Base-by-base conservation (phyloP, 208 protist genomes). In the Leishmania amazonensis region DNA sequence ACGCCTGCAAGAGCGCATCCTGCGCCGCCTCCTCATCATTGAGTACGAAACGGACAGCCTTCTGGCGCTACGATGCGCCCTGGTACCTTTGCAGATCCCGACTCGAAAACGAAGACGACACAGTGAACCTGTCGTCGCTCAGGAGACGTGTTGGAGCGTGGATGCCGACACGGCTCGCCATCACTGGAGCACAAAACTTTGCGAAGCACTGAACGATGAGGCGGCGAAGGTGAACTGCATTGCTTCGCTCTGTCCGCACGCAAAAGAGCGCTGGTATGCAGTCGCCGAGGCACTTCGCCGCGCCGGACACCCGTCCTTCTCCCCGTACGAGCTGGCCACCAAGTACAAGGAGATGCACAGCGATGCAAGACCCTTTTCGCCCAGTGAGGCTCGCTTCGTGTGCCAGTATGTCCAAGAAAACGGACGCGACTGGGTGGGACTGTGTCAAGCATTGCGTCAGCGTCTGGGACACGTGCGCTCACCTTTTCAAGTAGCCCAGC, bases 401-500 rank as follows among this genome's bases (percentile, higher is more conserved):
- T 64, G 64, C 38, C 65, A 80, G 42, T 49, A 79, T 51, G 75
- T 82, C 13, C 70, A 53, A 5, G 74, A 62, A 53, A 57, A 80
- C 11, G 85, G 85, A 19, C 64, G n/a, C 51, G 58, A 80, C n/a
- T 93, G 88, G 87, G n/a, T 13, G n/a, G 60, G 74, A 1, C 60
- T 95, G 62, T 75, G 83, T 4, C 42, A 28, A 21, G 51, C 65
- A 1, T 82, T 93, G 54, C 51, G 68, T 53, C 28, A 79, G 6
- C 58, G 19, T 17, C 80, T 86, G 60, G 83, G 86, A 11, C 31
- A 70, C 53, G 49, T 68, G 42, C 89, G 88, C 31, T 75, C 83
- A 7, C 78, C 80, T 0, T 91, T 92, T 67, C 84, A 93, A 7
- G 31, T 93, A 38, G 91, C 89, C 53, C 74, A 86, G 45, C 79